Percentiles rank a stretch among this genome's conserved stretches.
Conservation (phyloP, 1,284 basidiomycete genomes). For the Apiotrichum sp. region DNA sequence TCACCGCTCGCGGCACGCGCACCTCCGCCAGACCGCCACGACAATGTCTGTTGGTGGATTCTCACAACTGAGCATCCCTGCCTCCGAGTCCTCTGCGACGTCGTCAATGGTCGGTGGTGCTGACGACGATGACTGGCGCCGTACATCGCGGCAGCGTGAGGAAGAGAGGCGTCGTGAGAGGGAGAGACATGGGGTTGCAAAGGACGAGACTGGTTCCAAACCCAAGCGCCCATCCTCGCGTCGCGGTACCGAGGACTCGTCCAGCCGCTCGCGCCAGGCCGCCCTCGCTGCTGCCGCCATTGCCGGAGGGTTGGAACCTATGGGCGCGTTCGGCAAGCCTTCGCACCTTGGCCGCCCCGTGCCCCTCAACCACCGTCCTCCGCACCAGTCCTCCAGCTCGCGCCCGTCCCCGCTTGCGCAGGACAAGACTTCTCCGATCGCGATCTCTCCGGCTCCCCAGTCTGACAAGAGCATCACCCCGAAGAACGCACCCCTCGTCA, state of each 20-base stretch:
- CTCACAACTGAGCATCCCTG: slow-evolving; percentile 27
- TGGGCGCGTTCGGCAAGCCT: slow-evolving; percentile 32
- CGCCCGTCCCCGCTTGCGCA: neutral
- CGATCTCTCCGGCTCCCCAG: neutral
- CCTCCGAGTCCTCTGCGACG: slow-evolving; percentile 26
- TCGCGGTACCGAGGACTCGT: slow-evolving; percentile 13
- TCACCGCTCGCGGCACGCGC: slow-evolving; percentile 11
- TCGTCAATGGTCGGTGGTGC: slow-evolving; percentile 19
- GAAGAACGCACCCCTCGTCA: neutral
- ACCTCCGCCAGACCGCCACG: slow-evolving; percentile 12
- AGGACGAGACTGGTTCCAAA: neutral
- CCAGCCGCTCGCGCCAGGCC: slow-evolving; percentile 19
- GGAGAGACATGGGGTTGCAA: slow-evolving; percentile 1
- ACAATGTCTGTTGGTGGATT: slow-evolving; percentile 19
- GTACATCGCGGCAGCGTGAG: slow-evolving; percentile 10
- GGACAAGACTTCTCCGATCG: slow-evolving; percentile 5
- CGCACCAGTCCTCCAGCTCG: neutral
- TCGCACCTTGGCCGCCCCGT: slow-evolving; percentile 10
- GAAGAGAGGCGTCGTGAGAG: slow-evolving; percentile 1
- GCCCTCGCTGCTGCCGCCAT: slow-evolving; percentile 31
- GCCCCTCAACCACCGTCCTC: slow-evolving; percentile 8
- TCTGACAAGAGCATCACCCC: neutral
- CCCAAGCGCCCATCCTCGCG: neutral
- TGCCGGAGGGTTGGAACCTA: slow-evolving; percentile 26
- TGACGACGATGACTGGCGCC: slow-evolving; percentile 33